Evolutionary conservation across 2,329 filamentous ascomycete species (phyloP).

Genomic region (Gnomoniopsis smithogilvyi): DNA sequence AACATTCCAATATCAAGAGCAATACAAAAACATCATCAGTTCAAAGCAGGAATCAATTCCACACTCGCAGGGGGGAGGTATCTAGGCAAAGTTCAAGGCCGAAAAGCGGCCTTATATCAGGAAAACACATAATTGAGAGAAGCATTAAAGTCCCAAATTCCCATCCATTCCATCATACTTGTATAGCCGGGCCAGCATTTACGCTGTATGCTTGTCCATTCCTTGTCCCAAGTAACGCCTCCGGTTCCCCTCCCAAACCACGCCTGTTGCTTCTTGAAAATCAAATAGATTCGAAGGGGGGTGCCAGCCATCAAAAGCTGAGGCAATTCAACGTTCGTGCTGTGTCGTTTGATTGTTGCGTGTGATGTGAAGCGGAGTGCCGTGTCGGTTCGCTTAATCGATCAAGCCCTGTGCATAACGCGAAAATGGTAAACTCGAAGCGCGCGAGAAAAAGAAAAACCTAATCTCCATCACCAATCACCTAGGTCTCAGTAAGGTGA

Average conservation of each 20-base stretch:
- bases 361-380: not conserved
- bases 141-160: not conserved
- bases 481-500: conserved; percentile 46
- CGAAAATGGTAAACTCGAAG: not conserved
- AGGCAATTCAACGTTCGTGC: not conserved
- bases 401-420: not conserved
- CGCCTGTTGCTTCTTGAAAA: not conserved
- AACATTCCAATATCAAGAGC: not conserved
- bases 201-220: not conserved
- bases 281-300: not conserved
- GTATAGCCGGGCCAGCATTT: not conserved
- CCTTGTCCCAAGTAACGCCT: not conserved
- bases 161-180: not conserved
- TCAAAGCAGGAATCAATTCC: not conserved
- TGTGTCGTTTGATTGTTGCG: not conserved
- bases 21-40: conserved; percentile 11
- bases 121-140: not conserved
- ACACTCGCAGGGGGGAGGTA: conserved; percentile 15
- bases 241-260: not conserved
- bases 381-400: not conserved
- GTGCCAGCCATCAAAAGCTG: not conserved
- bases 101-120: not conserved
- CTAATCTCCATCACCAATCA: not conserved
- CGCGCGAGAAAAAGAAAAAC: not conserved
- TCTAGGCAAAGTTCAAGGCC: conserved; percentile 4